phyloP scores from a whole-genome alignment of 768 basidiomycete species.

The Mycena galopus region DNA sequence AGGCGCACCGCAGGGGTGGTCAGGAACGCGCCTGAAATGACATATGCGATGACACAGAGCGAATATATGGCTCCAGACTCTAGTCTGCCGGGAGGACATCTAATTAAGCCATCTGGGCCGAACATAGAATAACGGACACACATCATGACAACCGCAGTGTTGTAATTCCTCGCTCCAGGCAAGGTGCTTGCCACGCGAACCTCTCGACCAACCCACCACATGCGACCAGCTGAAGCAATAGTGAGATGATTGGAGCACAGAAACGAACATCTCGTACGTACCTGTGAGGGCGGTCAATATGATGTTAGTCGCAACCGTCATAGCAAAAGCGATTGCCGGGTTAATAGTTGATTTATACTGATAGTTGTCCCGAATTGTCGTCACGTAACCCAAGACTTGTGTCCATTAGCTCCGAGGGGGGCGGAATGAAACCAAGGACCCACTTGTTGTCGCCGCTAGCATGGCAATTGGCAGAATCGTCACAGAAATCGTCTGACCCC shows the following conservation, averaged over 20 bases:
- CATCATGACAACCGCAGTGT: constrained; percentile 8
- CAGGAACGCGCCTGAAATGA: not conserved
- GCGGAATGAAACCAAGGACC: not conserved
- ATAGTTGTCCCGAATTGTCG: not conserved
- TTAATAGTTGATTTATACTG: not conserved
- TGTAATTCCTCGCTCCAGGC: not conserved
- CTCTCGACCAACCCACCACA: constrained; percentile 9
- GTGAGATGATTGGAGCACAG: not conserved
- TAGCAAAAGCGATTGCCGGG: not conserved
- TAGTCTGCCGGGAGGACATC: not conserved
- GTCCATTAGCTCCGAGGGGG: not conserved
- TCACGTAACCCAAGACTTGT: not conserved
- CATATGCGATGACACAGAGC: constrained; percentile 1
- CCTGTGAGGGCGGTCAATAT: not conserved
- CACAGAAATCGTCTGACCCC: not conserved
- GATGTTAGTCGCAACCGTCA: constrained; percentile 2
- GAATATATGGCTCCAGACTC: constrained; percentile 20
- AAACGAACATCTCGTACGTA: not conserved
- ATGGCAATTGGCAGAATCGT: not conserved
- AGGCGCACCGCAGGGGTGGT: not conserved
- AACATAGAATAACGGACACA: not conserved
- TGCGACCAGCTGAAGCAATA: not conserved
- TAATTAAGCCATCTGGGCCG: not conserved
- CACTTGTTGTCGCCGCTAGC: not conserved
- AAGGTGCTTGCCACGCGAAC: not conserved